A percentile compares a stretch with the other conserved stretches of the same genome.
Evolutionary conservation across 2,329 filamentous ascomycete species (phyloP).

Genomic region (Paecilomyces dactylethromorphus): DNA sequence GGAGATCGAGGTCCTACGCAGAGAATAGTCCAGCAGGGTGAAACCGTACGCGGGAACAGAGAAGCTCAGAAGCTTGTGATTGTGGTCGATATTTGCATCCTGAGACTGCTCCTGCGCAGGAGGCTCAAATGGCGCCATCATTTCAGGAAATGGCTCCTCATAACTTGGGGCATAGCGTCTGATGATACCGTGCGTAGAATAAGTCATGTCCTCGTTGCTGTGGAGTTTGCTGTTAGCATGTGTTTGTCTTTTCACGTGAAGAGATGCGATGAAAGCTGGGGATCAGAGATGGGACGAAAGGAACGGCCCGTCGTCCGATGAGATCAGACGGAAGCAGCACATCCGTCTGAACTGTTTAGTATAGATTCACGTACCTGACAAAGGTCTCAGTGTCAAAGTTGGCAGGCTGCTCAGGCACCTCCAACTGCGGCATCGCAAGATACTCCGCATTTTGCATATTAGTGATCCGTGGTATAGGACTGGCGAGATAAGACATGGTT

Average conservation of each 20-base stretch:
- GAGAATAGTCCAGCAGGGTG: conserved; percentile 53
- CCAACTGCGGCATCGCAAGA: conserved; percentile 46
- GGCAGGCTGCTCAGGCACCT: conserved; percentile 52
- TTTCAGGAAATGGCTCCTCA: conserved; percentile 49
- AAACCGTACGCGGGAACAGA: conserved; percentile 57
- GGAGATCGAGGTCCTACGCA: conserved; percentile 49
- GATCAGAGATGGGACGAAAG: conserved; percentile 7
- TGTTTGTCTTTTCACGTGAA: not conserved
- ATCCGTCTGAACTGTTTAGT: conserved; percentile 8
- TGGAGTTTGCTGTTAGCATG: conserved; percentile 15
- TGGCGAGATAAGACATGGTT: conserved; percentile 57
- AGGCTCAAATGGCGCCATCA: conserved; percentile 37
- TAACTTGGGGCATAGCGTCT: conserved; percentile 45
- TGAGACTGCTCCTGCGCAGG: conserved; percentile 42
- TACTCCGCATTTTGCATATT: conserved; percentile 44
- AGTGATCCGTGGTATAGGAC: conserved; percentile 48
- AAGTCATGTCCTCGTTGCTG: conserved; percentile 48
- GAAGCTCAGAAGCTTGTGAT: conserved; percentile 69
- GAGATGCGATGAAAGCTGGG: conserved; percentile 5
- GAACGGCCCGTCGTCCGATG: conserved; percentile 2
- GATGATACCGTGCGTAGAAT: conserved; percentile 39
- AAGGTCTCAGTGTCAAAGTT: conserved; percentile 56
- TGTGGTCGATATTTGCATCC: conserved; percentile 55
- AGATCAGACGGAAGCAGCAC: not conserved
- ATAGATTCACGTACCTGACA: conserved; percentile 45